These are phyloP conservation scores for Venturia effusa DNA, from an alignment of 2,329 filamentous ascomycete species.

Conservation along the genomic window DNA sequence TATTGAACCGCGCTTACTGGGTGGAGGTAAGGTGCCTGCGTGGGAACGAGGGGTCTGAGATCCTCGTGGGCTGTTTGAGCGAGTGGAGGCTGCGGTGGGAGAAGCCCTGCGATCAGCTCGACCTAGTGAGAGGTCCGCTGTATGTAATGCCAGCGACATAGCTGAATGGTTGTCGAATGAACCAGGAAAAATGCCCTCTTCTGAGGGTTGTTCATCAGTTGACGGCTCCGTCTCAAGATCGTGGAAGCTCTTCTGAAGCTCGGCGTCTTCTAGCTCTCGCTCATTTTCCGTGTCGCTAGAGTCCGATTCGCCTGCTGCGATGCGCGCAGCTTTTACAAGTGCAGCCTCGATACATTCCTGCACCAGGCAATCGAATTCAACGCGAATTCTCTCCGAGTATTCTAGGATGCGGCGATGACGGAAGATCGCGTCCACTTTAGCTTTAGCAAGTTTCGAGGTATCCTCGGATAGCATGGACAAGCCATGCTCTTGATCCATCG, in stretches of 20 bases:
- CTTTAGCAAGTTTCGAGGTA: constrained; percentile 70
- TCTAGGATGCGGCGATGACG: constrained; percentile 88
- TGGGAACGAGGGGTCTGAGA: constrained; percentile 86
- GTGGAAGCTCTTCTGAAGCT: constrained; percentile 41
- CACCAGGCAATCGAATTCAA: constrained; percentile 86
- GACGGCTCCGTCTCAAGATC: constrained; percentile 32
- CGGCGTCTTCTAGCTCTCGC: constrained; percentile 25
- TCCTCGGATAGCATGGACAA: constrained; percentile 80
- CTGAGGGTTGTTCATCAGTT: constrained; percentile 30
- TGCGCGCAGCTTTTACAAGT: constrained; percentile 76
- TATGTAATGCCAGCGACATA: constrained; percentile 45
- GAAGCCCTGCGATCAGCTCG: constrained; percentile 40
- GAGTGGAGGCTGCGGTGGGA: constrained; percentile 58
- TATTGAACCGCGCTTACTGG: constrained; percentile 67
- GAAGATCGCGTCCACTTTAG: constrained; percentile 87
- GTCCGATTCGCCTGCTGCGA: constrained; percentile 77
- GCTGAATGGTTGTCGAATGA: constrained; percentile 49
- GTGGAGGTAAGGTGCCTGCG: constrained; percentile 45
- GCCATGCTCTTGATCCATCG: constrained; percentile 86
- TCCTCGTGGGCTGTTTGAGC: constrained; percentile 82
- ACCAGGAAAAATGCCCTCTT: constrained; percentile 47
- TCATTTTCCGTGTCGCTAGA: constrained; percentile 38
- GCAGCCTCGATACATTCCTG: constrained; percentile 94
- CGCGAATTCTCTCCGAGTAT: constrained; percentile 87
- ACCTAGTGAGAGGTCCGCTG: constrained; percentile 28